Percentiles rank a stretch among this genome's conserved stretches.
These are phyloP conservation scores for Penicillium atrosanguineum DNA, from an alignment of 495 filamentous ascomycete species.

Conservation along the genomic window DNA sequence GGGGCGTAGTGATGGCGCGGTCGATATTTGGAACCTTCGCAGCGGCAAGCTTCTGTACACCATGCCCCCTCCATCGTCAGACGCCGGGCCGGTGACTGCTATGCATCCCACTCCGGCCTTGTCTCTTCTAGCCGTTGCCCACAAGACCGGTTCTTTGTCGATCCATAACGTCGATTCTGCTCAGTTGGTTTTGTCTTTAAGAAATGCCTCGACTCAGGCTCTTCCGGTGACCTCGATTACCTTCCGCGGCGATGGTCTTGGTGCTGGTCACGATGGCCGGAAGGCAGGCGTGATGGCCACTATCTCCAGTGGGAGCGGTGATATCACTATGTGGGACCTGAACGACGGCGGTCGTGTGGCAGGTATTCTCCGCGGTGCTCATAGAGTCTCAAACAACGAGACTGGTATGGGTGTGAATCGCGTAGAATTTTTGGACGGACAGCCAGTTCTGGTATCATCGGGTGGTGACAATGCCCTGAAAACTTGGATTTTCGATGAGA, in stretches of 20 bases:
- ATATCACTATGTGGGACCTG: slow-evolving; percentile 94
- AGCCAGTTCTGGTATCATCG: slow-evolving; percentile 84
- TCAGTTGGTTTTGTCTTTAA: slow-evolving; percentile 63
- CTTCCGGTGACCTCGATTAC: slow-evolving; percentile 72
- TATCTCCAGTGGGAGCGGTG: slow-evolving; percentile 65
- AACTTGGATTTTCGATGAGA: slow-evolving; percentile 91
- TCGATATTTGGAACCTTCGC: slow-evolving; percentile 97
- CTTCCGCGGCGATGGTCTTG: slow-evolving; percentile 87
- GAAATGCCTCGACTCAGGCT: slow-evolving; percentile 51
- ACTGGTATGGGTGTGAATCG: slow-evolving; percentile 64
- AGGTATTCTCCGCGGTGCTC: slow-evolving; percentile 79
- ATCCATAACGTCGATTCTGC: slow-evolving; percentile 80
- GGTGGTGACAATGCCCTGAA: slow-evolving; percentile 91
- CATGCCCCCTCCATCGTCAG: slow-evolving; percentile 63
- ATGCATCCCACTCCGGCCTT: slow-evolving; percentile 79
- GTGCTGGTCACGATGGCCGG: slow-evolving; percentile 83
- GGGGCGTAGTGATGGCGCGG: slow-evolving; percentile 78
- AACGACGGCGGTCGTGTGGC: slow-evolving; percentile 79
- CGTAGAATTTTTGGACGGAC: slow-evolving; percentile 86
- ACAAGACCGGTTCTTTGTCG: slow-evolving; percentile 70
- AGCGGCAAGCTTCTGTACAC: slow-evolving; percentile 87
- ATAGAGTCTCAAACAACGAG: slow-evolving; percentile 63
- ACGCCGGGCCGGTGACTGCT: slow-evolving; percentile 73
- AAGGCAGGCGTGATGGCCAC: slow-evolving; percentile 85
- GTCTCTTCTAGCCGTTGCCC: slow-evolving; percentile 84